A percentile compares a stretch with the other conserved stretches of the same genome.
These are phyloP conservation scores for Penicillium sp. DNA, from an alignment of 2,329 filamentous ascomycete species.

Conservation along the genomic window DNA sequence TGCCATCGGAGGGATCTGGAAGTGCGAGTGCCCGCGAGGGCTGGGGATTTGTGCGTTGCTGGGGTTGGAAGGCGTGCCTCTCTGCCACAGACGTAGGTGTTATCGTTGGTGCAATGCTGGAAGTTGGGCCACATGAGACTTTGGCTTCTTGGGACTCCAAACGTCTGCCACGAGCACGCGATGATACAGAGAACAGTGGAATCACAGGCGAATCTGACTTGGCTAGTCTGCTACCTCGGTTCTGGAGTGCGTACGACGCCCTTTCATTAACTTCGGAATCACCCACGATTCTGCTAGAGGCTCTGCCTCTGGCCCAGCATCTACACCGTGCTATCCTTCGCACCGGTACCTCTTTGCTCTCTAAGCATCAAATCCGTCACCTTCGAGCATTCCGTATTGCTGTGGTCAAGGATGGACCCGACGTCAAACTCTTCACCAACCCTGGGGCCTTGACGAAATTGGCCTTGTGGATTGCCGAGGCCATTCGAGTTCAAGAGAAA, in stretches of 20 bases:
- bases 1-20: conserved; percentile 73
- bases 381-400: conserved; percentile 91
- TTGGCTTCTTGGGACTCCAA: conserved; percentile 36
- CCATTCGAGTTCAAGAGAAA: conserved; percentile 83
- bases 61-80: conserved; percentile 95
- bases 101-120: conserved; percentile 84
- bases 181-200: conserved; percentile 20
- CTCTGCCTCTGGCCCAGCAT: conserved; percentile 80
- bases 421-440: conserved; percentile 87
- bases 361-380: conserved; percentile 91
- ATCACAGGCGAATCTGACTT: conserved; percentile 28
- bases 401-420: conserved; percentile 91
- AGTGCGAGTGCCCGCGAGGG: conserved; percentile 76
- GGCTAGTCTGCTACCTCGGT: conserved; percentile 47
- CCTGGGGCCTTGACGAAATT: conserved; percentile 91
- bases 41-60: conserved; percentile 95
- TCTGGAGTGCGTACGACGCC: conserved; percentile 61
- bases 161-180: conserved; percentile 25
- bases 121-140: conserved; percentile 65
- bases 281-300: conserved; percentile 62
- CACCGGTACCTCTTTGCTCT: conserved; percentile 85
- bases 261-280: conserved; percentile 49
- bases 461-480: conserved; percentile 90
- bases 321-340: conserved; percentile 90
- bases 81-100: conserved; percentile 94